Evolutionary conservation across 2,329 filamentous ascomycete genomes (phyloP).

Genomic region (Fusarium redolens): DNA sequence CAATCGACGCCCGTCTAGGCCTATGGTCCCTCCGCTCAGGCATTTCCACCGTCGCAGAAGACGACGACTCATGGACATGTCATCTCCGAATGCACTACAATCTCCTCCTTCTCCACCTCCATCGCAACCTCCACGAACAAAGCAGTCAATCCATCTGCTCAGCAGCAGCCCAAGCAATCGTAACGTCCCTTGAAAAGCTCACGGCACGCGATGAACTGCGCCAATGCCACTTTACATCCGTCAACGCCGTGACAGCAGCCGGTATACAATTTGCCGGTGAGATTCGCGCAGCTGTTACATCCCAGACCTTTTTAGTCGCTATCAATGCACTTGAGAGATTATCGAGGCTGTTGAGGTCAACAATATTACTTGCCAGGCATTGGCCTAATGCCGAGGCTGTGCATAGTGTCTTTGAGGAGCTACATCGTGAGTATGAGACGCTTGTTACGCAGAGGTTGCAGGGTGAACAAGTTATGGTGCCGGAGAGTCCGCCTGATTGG

Average conservation of each 20-base stretch:
- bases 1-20: conserved; percentile 39
- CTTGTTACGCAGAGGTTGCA: conserved; percentile 41
- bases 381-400: conserved; percentile 44
- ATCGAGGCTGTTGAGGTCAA: conserved; percentile 27
- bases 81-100: conserved; percentile 45
- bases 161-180: conserved; percentile 41
- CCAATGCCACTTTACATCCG: conserved; percentile 42
- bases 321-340: conserved; percentile 40
- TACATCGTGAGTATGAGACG: conserved; percentile 39
- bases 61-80: conserved; percentile 36
- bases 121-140: conserved; percentile 30
- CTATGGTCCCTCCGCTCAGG: conserved; percentile 42
- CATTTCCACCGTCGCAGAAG: conserved; percentile 40
- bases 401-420: conserved; percentile 43
- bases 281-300: conserved; percentile 36
- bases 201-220: conserved; percentile 33
- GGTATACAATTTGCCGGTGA: conserved; percentile 41
- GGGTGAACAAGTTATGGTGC: conserved; percentile 40
- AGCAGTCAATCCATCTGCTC: conserved; percentile 42
- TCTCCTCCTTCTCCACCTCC: conserved; percentile 37
- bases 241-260: conserved; percentile 40
- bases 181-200: conserved; percentile 39
- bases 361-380: conserved; percentile 29
- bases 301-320: conserved; percentile 33
- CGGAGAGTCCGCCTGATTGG: conserved; percentile 42